Conservation (phyloP, 495 filamentous ascomycete genomes). For the Penicillium salamii region DNA sequence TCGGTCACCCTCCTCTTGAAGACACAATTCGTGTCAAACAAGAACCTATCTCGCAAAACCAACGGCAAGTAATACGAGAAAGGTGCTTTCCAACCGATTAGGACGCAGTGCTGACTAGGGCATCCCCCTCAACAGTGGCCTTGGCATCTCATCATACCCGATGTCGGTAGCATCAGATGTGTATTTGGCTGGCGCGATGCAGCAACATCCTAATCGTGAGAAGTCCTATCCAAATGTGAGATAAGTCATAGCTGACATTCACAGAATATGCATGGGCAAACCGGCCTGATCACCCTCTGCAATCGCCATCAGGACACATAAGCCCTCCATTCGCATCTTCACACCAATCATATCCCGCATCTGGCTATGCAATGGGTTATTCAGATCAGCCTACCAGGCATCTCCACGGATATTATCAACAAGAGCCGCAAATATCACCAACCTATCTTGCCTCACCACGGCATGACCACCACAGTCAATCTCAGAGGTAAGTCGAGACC, state of each 20-base stretch:
- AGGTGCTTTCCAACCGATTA: not conserved
- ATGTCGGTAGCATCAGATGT: conserved; percentile 28
- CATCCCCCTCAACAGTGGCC: conserved; percentile 10
- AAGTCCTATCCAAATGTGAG: not conserved
- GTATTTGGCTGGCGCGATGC: conserved; percentile 27
- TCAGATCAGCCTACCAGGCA: conserved; percentile 7
- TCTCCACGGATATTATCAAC: conserved; percentile 11
- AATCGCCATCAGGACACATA: conserved; percentile 16
- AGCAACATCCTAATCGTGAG: conserved; percentile 25
- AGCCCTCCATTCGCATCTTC: conserved; percentile 15
- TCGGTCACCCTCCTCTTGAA: conserved; percentile 7
- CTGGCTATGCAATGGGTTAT: conserved; percentile 17
- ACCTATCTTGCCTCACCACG: conserved; percentile 19
- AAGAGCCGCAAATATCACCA: conserved; percentile 7
- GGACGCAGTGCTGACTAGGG: conserved; percentile 2
- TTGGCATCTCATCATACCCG: conserved; percentile 21
- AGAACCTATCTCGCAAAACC: conserved; percentile 1
- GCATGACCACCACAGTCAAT: conserved; percentile 12
- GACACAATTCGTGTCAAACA: conserved; percentile 5
- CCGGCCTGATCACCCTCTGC: conserved; percentile 20
- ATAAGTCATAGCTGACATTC: conserved; percentile 6
- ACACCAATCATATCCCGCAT: conserved; percentile 16
- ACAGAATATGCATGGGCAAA: conserved; percentile 25
- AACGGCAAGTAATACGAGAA: conserved; percentile 9
- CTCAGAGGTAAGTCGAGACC: conserved; percentile 14